Conservation (phyloP, 2,329 filamentous ascomycete species). For the Colletotrichum chrysophilum region DNA sequence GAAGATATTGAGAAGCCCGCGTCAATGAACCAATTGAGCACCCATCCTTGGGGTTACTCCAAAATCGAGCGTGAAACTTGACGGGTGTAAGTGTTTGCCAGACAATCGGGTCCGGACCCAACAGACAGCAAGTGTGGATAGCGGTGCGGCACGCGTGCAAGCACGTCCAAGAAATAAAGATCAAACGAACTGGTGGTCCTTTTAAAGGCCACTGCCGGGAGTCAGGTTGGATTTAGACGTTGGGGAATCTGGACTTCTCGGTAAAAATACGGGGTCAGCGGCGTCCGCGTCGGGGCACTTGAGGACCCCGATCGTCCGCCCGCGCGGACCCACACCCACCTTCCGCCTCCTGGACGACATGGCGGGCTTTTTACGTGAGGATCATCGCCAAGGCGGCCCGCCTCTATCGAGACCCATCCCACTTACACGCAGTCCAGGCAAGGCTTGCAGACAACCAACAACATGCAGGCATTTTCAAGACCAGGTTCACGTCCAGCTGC, state of each 20-base stretch:
- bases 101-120: background rate
- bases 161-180: background rate
- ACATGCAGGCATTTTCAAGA: background rate
- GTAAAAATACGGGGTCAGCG: slow-evolving; percentile 15
- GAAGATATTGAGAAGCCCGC: background rate
- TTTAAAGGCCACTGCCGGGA: background rate
- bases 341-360: background rate
- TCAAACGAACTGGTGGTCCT: background rate
- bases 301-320: slow-evolving; percentile 5
- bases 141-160: background rate
- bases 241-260: slow-evolving; percentile 13
- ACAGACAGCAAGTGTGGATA: background rate
- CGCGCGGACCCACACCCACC: background rate
- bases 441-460: background rate
- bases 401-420: slow-evolving; percentile 3
- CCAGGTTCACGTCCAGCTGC: background rate
- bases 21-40: background rate
- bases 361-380: background rate
- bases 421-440: background rate
- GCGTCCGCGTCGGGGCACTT: slow-evolving; percentile 12
- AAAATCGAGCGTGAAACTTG: background rate
- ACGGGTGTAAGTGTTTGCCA: background rate
- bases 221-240: background rate
- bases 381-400: slow-evolving; percentile 8
- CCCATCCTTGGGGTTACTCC: background rate